Conservation (phyloP, 2,329 filamentous ascomycete species). For the Trichoderma sp. region DNA sequence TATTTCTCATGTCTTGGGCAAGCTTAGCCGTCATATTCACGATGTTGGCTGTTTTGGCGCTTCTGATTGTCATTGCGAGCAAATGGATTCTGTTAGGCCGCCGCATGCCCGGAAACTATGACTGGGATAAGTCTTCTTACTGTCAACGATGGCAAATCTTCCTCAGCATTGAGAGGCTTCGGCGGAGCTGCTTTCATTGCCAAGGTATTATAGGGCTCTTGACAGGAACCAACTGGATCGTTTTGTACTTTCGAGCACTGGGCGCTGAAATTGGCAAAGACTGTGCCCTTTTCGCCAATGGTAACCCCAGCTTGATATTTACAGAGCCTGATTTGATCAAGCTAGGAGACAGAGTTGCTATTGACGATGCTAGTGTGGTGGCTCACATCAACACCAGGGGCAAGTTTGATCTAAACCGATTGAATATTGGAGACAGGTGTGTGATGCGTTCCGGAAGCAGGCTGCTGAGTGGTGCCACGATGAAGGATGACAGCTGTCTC, state of each 20-base stretch:
- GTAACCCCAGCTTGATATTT: constrained; percentile 56
- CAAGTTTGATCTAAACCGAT: constrained; percentile 58
- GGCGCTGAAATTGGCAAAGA: constrained; percentile 59
- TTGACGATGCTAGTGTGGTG: constrained; percentile 61
- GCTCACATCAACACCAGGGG: constrained; percentile 61
- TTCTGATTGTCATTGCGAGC: constrained; percentile 48
- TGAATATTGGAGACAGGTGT: constrained; percentile 55
- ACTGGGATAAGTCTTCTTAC: constrained; percentile 61
- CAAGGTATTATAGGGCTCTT: constrained; percentile 57
- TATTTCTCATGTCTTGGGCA: constrained; percentile 48
- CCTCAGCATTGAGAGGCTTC: constrained; percentile 55
- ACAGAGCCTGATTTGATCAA: constrained; percentile 61
- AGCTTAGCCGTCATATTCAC: constrained; percentile 50
- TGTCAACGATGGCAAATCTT: constrained; percentile 63
- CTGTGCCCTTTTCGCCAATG: constrained; percentile 59
- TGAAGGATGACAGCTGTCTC: constrained; percentile 57
- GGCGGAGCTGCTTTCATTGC: constrained; percentile 54
- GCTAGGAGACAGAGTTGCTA: constrained; percentile 55
- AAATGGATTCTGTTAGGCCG: constrained; percentile 59
- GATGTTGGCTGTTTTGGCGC: constrained; percentile 48
- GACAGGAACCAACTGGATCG: constrained; percentile 57
- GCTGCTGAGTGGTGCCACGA: constrained; percentile 56
- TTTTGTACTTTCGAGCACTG: constrained; percentile 57
- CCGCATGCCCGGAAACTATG: constrained; percentile 56
- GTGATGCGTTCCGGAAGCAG: constrained; percentile 57